phyloP scores from a whole-genome alignment of 805 yeast species.

The Wickerhamomyces mucosus region DNA sequence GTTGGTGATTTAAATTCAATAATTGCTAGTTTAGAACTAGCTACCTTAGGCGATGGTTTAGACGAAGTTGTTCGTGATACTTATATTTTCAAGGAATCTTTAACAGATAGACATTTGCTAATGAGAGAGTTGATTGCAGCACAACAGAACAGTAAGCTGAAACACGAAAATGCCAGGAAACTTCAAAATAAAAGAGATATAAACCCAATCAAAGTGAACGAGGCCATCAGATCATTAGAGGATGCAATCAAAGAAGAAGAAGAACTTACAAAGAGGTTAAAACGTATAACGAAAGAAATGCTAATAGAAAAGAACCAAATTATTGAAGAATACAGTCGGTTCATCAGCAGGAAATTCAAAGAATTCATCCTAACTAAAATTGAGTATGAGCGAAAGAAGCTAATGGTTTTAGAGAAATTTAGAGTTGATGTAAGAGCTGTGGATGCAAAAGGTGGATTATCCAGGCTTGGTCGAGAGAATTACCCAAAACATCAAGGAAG shows the following conservation, averaged over 20 bases:
- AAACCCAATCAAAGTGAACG: conserved; percentile 85
- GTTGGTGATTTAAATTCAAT: conserved; percentile 72
- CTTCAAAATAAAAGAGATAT: conserved; percentile 64
- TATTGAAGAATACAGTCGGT: conserved; percentile 45
- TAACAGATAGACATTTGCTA: conserved; percentile 83
- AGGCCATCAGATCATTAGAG: conserved; percentile 73
- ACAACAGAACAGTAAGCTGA: conserved; percentile 60
- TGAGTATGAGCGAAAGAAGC: conserved; percentile 76
- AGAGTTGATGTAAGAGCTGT: conserved; percentile 66
- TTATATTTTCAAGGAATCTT: conserved; percentile 81
- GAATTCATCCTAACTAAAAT: conserved; percentile 60
- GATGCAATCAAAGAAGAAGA: conserved; percentile 70
- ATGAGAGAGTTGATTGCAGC: conserved; percentile 85
- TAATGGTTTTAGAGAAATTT: conserved; percentile 62
- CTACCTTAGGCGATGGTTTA: conserved; percentile 69
- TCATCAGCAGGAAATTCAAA: conserved; percentile 44
- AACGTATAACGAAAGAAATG: conserved; percentile 81
- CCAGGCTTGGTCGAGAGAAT: conserved; percentile 71
- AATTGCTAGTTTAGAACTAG: conserved; percentile 62
- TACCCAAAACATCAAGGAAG: conserved; percentile 26
- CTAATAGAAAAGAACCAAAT: conserved; percentile 59
- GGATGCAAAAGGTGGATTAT: conserved; percentile 71
- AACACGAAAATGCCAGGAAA: conserved; percentile 62
- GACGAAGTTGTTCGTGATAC: conserved; percentile 61
- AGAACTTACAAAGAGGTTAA: conserved; percentile 64